Conservation (phyloP, 257 asterid species). For the Fraxinus quadrangulata region DNA sequence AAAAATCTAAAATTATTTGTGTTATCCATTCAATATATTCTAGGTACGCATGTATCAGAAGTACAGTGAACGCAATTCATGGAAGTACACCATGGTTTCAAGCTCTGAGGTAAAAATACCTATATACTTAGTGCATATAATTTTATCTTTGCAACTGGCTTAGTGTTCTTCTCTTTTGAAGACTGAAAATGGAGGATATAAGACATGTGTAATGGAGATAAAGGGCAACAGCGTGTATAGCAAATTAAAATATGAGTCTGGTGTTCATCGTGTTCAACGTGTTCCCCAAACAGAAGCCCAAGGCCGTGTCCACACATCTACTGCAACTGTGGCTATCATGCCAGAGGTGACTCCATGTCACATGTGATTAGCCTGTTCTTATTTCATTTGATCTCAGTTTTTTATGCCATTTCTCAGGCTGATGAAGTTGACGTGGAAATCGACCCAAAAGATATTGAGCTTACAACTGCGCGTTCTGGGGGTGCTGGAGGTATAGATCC, state of each 20-base stretch:
- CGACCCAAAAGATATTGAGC: constrained; percentile 96
- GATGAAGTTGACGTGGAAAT: constrained; percentile 99
- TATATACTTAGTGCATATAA: constrained; percentile 16
- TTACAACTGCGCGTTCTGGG: constrained; percentile 95
- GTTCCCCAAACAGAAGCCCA: constrained; percentile 98
- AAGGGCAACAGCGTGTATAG: constrained; percentile 89
- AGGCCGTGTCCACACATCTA: constrained; percentile 98
- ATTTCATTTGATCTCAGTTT: constrained; percentile 23
- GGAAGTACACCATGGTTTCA: constrained; percentile 71
- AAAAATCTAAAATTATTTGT: constrained; percentile 16
- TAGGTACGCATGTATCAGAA: constrained; percentile 91
- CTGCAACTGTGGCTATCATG: constrained; percentile 99
- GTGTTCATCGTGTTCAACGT: constrained; percentile 99
- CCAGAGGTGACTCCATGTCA: constrained; percentile 69
- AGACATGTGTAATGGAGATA: constrained; percentile 92
- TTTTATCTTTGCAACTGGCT: constrained; percentile 28
- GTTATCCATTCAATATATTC: constrained; percentile 18
- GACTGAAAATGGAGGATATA: constrained; percentile 90
- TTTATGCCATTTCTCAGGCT: constrained; percentile 52
- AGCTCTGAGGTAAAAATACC: constrained; percentile 74
- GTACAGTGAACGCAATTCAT: constrained; percentile 79
- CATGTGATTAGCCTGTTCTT: constrained; percentile 13
- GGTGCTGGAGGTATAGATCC: constrained; percentile 94
- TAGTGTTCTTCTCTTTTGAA: constrained; percentile 35
- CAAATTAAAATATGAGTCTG: constrained; percentile 96